A percentile compares a stretch with the other conserved stretches of the same genome.
Conservation (phyloP, 169 alveolate species). For the Eimeria necatrix region DNA sequence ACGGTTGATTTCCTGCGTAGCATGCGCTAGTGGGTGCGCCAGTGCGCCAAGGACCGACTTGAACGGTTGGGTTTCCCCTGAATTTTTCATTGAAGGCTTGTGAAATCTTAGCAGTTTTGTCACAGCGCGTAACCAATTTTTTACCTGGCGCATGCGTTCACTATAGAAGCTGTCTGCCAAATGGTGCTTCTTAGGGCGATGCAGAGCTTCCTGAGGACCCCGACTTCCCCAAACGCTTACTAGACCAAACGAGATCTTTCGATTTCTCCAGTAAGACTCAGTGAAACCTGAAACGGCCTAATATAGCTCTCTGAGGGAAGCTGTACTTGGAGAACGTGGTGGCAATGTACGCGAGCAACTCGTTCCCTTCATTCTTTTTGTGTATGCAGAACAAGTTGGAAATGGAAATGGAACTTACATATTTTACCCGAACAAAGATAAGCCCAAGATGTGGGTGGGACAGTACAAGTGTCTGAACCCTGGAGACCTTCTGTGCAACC, state of each 20-base stretch:
- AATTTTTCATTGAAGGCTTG: no score
- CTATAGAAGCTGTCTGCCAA: background rate
- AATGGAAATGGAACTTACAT: slow-evolving; percentile 84
- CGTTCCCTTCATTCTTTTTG: background rate
- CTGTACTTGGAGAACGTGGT: no score
- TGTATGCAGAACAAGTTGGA: slow-evolving; percentile 39
- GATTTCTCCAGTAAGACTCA: slow-evolving; percentile 81
- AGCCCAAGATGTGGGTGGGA: slow-evolving; percentile 89
- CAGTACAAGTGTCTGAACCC: slow-evolving; percentile 86
- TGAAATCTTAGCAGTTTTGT: no score
- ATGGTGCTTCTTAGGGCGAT: slow-evolving; percentile 80
- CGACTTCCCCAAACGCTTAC: slow-evolving; percentile 84
- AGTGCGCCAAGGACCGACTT: no score
- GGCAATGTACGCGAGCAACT: no score
- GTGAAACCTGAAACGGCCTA: no score
- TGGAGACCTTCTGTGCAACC: slow-evolving; percentile 82
- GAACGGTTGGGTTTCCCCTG: no score
- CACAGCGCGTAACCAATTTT: no score
- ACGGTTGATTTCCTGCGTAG: no score
- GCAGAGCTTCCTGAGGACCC: slow-evolving; percentile 88
- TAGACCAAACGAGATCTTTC: slow-evolving; percentile 82
- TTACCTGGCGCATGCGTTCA: no score
- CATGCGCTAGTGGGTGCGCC: no score
- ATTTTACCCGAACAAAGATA: slow-evolving; percentile 84
- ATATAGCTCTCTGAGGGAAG: no score